A percentile compares a stretch with the other conserved stretches of the same genome.
Evolutionary conservation across 257 asterid genomes (phyloP).

Genomic region (Forsythia viridissima): DNA sequence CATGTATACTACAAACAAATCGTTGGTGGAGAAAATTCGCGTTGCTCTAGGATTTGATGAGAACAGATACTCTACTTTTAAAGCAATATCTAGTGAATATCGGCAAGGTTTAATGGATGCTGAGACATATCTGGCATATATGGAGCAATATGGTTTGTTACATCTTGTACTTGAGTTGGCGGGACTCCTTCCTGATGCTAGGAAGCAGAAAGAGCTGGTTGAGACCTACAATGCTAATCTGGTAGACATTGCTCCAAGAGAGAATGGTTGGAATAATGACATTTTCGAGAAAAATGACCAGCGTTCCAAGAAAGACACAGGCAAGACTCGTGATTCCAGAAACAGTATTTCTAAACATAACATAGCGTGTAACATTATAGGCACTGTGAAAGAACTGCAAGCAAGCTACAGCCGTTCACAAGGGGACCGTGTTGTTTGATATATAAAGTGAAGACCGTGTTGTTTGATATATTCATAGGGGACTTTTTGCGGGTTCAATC

Average conservation of each 20-base stretch:
- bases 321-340: conserved; percentile 45
- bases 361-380: conserved; percentile 52
- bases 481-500: conserved; percentile 26
- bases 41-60: conserved; percentile 66
- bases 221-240: conserved; percentile 63
- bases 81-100: conserved; percentile 71
- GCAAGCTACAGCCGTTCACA: conserved; percentile 51
- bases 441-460: too few relatives aligned
- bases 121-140: conserved; percentile 64
- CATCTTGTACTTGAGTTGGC: conserved; percentile 88
- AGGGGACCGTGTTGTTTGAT: conserved; percentile 36
- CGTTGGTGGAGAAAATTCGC: conserved; percentile 80
- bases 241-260: conserved; percentile 31
- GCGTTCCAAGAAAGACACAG: conserved; percentile 58
- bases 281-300: conserved; percentile 29
- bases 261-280: conserved; percentile 38
- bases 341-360: conserved; percentile 37
- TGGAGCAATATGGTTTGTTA: conserved; percentile 81
- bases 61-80: conserved; percentile 69
- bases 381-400: conserved; percentile 60
- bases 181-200: conserved; percentile 68
- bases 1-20: conserved; percentile 76
- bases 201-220: conserved; percentile 74
- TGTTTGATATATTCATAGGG: conserved; percentile 28
- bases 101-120: conserved; percentile 72